A percentile compares a stretch with the other conserved stretches of the same genome.
Evolutionary conservation across 75 land plant genomes (phyloP).

Genomic region (Selaginella moellendorffii): DNA sequence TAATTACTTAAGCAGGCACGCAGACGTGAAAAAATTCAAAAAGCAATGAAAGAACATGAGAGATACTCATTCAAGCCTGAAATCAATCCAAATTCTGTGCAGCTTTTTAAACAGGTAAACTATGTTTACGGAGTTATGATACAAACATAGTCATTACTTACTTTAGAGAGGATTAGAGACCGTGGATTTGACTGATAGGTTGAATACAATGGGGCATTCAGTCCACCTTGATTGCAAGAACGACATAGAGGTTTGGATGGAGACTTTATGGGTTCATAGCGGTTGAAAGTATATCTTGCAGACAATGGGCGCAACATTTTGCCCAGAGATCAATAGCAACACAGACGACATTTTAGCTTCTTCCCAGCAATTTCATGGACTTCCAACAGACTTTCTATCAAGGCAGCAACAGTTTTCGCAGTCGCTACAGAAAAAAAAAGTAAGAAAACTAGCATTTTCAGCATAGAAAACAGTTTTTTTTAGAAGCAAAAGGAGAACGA

Average conservation of each 20-base stretch:
- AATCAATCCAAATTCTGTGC: constrained; percentile 24
- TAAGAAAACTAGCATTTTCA: background rate
- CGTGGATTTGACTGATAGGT: constrained; percentile 15
- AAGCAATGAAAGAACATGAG: constrained; percentile 20
- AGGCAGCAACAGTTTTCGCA: constrained; percentile 18
- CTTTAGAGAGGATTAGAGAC: constrained; percentile 27
- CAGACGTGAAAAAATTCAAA: constrained; percentile 20
- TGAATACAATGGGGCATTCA: constrained; percentile 13
- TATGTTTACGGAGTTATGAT: background rate
- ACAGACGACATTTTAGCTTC: constrained; percentile 24
- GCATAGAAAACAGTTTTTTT: no score
- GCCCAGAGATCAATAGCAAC: constrained; percentile 26
- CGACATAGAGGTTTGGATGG: constrained; percentile 9
- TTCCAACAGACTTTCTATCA: constrained; percentile 14
- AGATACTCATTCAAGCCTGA: constrained; percentile 25
- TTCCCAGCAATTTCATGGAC: constrained; percentile 18
- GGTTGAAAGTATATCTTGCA: constrained; percentile 10
- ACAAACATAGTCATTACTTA: background rate
- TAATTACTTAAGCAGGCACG: background rate
- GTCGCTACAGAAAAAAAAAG: background rate
- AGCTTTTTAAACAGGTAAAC: constrained; percentile 24
- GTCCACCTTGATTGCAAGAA: constrained; percentile 16
- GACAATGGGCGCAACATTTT: constrained; percentile 20
- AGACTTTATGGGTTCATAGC: background rate
- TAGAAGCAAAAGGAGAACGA: constrained; percentile 24